phyloP scores from a whole-genome alignment of 1,139 yeast species.

The Geotrichum bryndzae region DNA sequence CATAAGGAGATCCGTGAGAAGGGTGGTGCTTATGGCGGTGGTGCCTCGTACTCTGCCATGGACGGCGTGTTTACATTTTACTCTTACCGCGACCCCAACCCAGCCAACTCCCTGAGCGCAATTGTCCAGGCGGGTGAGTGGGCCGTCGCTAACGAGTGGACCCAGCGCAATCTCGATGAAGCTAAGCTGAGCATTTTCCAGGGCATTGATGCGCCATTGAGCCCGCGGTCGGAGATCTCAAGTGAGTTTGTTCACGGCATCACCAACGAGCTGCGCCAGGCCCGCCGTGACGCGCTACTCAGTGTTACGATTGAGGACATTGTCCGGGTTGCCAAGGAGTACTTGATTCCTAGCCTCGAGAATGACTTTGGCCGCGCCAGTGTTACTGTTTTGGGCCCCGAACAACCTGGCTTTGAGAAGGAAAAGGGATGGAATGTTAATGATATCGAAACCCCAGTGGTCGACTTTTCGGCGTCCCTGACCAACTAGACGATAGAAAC shows the following conservation, averaged over 20 bases:
- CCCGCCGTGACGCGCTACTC: constrained; percentile 66
- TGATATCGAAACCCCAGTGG: constrained; percentile 20
- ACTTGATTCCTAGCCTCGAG: constrained; percentile 38
- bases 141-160: constrained; percentile 50
- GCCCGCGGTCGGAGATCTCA: constrained; percentile 74
- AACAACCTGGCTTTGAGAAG: constrained; percentile 34
- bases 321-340: constrained; percentile 54
- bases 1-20: constrained; percentile 90
- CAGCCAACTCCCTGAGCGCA: constrained; percentile 58
- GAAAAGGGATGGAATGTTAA: constrained; percentile 36
- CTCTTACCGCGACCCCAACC: constrained; percentile 92
- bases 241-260: constrained; percentile 61
- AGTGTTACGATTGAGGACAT: constrained; percentile 62
- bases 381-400: constrained; percentile 51
- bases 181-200: constrained; percentile 90
- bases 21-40: constrained; percentile 98
- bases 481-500: neutral
- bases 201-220: constrained; percentile 81
- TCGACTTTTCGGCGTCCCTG: neutral
- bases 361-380: constrained; percentile 30
- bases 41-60: constrained; percentile 73
- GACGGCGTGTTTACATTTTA: constrained; percentile 78
- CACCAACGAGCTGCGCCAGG: constrained; percentile 74
- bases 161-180: constrained; percentile 66
- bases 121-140: constrained; percentile 54